Evolutionary conservation across 2,329 filamentous ascomycete species (phyloP).

Genomic region (Paecilomyces sp.): DNA sequence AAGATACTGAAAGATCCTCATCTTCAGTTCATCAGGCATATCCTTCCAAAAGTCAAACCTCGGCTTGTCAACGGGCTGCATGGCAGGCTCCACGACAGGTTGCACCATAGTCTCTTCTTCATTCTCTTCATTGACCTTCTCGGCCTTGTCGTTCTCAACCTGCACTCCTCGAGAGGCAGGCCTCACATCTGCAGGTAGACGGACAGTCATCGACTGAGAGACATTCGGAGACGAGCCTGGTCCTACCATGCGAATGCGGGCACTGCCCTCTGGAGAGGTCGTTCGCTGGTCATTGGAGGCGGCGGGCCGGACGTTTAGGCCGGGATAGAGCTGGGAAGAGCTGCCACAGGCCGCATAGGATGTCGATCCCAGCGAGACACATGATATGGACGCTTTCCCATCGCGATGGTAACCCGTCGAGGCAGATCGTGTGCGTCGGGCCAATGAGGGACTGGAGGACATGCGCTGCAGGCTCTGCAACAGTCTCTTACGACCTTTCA

Average conservation of each 20-base stretch:
- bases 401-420: constrained; percentile 60
- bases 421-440: constrained; percentile 55
- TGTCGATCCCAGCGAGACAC: constrained; percentile 53
- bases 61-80: constrained; percentile 18
- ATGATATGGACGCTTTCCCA: constrained; percentile 58
- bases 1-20: constrained; percentile 70
- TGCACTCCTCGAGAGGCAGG: constrained; percentile 37
- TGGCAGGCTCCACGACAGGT: constrained; percentile 7
- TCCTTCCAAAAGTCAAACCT: constrained; percentile 67
- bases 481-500: constrained; percentile 62
- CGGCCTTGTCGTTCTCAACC: constrained; percentile 10
- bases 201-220: constrained; percentile 44
- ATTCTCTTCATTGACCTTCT: constrained; percentile 26
- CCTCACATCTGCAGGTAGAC: constrained; percentile 58
- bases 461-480: constrained; percentile 72
- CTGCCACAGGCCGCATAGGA: constrained; percentile 48
- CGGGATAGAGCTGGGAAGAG: constrained; percentile 50
- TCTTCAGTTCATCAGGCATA: constrained; percentile 74
- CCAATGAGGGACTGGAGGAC: constrained; percentile 69
- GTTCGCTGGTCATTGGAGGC: constrained; percentile 33
- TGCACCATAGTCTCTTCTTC: constrained; percentile 25
- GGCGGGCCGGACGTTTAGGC: constrained; percentile 49
- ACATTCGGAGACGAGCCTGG: constrained; percentile 37
- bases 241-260: constrained; percentile 50
- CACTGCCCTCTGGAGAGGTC: constrained; percentile 45